Evolutionary conservation across 2,329 filamentous ascomycete species (phyloP).

Genomic region (Clonostachys rhizophaga): DNA sequence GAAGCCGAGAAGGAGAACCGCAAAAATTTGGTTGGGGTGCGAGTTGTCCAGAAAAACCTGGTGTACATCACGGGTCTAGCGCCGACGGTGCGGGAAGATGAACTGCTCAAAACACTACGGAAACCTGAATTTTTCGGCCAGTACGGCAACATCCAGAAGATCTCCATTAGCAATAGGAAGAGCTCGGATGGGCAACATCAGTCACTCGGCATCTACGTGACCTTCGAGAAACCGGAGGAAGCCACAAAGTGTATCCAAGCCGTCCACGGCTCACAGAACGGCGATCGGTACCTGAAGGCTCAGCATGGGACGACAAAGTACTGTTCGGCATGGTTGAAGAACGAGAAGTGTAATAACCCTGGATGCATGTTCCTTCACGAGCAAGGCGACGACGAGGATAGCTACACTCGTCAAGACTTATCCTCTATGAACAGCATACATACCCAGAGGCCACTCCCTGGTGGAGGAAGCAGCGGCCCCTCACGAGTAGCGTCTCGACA

Average conservation of each 20-base stretch:
- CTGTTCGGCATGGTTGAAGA: slow-evolving; percentile 92
- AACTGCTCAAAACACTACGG: slow-evolving; percentile 82
- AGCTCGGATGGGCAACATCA: slow-evolving; percentile 71
- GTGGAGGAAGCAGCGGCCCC: slow-evolving; percentile 43
- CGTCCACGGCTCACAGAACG: slow-evolving; percentile 89
- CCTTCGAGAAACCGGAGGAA: slow-evolving; percentile 87
- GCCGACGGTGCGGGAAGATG: slow-evolving; percentile 87
- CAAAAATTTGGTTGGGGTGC: slow-evolving; percentile 91
- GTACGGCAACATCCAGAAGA: slow-evolving; percentile 97
- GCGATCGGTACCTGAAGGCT: slow-evolving; percentile 77
- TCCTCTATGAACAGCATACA: slow-evolving; percentile 91
- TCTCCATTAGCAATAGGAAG: slow-evolving; percentile 95
- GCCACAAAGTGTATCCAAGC: slow-evolving; percentile 85
- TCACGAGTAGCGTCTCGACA: slow-evolving; percentile 50
- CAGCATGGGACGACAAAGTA: slow-evolving; percentile 92
- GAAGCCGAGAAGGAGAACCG: slow-evolving; percentile 94
- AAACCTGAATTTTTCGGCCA: slow-evolving; percentile 95
- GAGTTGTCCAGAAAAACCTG: slow-evolving; percentile 96
- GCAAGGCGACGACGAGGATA: slow-evolving; percentile 96
- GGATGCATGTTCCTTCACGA: slow-evolving; percentile 99
- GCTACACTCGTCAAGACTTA: slow-evolving; percentile 89
- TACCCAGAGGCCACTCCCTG: slow-evolving; percentile 64
- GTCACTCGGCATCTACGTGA: slow-evolving; percentile 97
- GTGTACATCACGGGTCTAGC: slow-evolving; percentile 96
- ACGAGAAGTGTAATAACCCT: slow-evolving; percentile 90